Base-by-base conservation (phyloP, 108 stramenopile species). In the Cyclotella cryptica region DNA sequence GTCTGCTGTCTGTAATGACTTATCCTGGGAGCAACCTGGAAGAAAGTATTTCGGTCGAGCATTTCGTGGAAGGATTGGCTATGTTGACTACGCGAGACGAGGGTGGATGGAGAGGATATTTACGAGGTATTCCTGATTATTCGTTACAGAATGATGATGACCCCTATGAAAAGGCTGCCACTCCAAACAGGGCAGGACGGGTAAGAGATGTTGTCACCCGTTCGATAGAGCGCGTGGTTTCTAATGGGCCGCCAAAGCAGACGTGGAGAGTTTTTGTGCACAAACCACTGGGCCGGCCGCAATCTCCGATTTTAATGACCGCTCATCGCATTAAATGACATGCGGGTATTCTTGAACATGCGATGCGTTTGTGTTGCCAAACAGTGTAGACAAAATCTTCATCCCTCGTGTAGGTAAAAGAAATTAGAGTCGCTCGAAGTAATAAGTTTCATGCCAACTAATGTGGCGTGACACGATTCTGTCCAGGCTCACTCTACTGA, bases 1-100 rank as follows among this genome's bases (percentile, higher is more conserved):
- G 94, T 18, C 73, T 95, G 81, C 42, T 95, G 24, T 86, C 87
- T 27, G 83, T 92, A 18, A 89, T 88, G 77, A 90, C 92, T 7
- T 95, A 95, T 78, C 94, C 94, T 11, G 73, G 68, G 0, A 88
- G 84, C 39, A 88, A 88, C 63, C 59, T 80, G 35, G 63, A 85
- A 19, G 94, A 95, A 71, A 87, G 87, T 72, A 72, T 52, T 43
- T 89, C 86, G 0, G 94, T 90, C 0, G 81, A 83, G 18, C 69
- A 79, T 26, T 88, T 95, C 62, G 83, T 89, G 75, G 89, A 91
- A 77, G 86, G 84, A 27, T 72, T 91, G 79, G 94, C 88, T n/a
- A 77, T 92, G 61, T 66, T 89, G 17, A 81, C 90, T 0, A 85
- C 86, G 59, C 47, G 80, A 49, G 81, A 89, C 46, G 79, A 73